Evolutionary conservation across 2,329 filamentous ascomycete species (phyloP).

Genomic region (Fusarium phyllophilum): DNA sequence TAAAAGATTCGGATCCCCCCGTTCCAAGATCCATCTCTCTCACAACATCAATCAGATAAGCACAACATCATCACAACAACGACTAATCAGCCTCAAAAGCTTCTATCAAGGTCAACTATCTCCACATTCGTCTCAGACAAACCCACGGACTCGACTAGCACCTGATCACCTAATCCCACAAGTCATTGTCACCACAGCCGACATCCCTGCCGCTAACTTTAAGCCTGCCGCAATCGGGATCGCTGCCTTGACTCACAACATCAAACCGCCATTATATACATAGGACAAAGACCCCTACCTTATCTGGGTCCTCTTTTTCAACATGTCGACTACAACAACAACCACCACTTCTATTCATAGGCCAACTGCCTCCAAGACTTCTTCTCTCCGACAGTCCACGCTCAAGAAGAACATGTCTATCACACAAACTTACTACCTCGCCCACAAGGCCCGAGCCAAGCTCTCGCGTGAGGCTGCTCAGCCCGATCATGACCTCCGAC

Average conservation of each 20-base stretch:
- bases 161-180: slow-evolving; percentile 44
- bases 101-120: slow-evolving; percentile 25
- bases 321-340: slow-evolving; percentile 47
- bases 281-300: slow-evolving; percentile 37
- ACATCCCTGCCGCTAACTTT: slow-evolving; percentile 45
- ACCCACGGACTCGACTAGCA: slow-evolving; percentile 33
- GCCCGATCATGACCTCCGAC: slow-evolving; percentile 91
- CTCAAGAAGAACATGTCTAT: slow-evolving; percentile 91
- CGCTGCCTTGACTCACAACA: slow-evolving; percentile 44
- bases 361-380: slow-evolving; percentile 42
- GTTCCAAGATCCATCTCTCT: slow-evolving; percentile 7
- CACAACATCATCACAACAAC: slow-evolving; percentile 20
- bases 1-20: slow-evolving; percentile 43
- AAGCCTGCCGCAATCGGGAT: slow-evolving; percentile 46
- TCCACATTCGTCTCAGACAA: slow-evolving; percentile 6
- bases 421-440: slow-evolving; percentile 98
- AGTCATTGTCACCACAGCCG: slow-evolving; percentile 45
- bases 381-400: slow-evolving; percentile 47
- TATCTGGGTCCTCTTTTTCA: slow-evolving; percentile 31
- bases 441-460: slow-evolving; percentile 96
- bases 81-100: slow-evolving; percentile 1
- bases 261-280: slow-evolving; percentile 39
- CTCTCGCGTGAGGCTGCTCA: slow-evolving; percentile 90
- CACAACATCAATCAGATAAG: slow-evolving; percentile 30
- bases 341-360: slow-evolving; percentile 38